Percentiles rank a stretch among this genome's conserved stretches.
Conservation (phyloP, 176 grass and related monocot species). For the Pontederia paniculata region DNA sequence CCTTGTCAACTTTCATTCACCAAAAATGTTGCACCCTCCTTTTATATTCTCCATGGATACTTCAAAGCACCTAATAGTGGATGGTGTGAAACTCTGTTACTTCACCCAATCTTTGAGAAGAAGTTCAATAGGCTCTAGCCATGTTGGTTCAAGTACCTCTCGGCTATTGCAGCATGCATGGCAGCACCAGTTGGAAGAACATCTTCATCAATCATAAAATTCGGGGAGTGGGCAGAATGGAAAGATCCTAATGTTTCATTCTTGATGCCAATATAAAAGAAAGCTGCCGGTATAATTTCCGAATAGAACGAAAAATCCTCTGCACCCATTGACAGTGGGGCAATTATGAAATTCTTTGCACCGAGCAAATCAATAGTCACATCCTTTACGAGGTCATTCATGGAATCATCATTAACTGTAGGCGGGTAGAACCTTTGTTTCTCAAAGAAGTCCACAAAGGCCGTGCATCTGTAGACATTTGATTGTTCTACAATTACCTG, state of each 20-base stretch:
- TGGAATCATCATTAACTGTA: conserved; percentile 61
- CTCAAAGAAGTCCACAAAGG: conserved; percentile 83
- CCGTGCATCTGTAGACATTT: conserved; percentile 53
- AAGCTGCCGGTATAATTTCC: conserved; percentile 55
- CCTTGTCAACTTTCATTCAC: too few species aligned
- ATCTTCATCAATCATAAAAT: conserved; percentile 96
- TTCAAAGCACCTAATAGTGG: too few species aligned
- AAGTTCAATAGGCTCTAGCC: background rate
- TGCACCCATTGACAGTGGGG: conserved; percentile 76
- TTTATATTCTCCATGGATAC: too few species aligned
- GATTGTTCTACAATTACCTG: conserved; percentile 66
- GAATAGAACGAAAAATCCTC: conserved; percentile 99
- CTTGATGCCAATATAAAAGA: conserved; percentile 79
- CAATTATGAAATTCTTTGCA: conserved; percentile 33
- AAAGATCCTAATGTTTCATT: conserved; percentile 75
- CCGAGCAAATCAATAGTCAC: conserved; percentile 44
- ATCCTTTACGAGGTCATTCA: conserved; percentile 56
- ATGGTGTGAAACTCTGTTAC: background rate
- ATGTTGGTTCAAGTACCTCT: conserved; percentile 62
- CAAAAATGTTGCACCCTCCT: too few species aligned
- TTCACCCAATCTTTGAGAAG: background rate
- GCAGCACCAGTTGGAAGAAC: conserved; percentile 77
- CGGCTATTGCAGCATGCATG: conserved; percentile 77
- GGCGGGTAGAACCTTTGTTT: conserved; percentile 92
- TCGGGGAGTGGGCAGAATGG: conserved; percentile 47